These are phyloP conservation scores for Tricholoma bakamatsutake DNA, from an alignment of 768 basidiomycete species.

Conservation along the genomic window DNA sequence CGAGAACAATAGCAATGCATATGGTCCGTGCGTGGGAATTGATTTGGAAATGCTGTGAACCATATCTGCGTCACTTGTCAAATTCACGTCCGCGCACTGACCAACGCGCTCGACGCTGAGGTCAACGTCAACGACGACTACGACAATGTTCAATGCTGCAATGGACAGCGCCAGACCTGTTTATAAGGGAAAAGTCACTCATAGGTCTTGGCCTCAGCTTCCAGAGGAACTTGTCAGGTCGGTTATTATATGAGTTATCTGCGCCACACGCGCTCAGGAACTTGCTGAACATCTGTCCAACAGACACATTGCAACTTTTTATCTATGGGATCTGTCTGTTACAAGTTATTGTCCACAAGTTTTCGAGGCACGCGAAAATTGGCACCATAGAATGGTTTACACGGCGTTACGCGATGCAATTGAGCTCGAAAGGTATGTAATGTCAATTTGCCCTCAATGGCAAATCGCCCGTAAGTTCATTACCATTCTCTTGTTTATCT, in stretches of 20 bases:
- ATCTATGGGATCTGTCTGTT: slow-evolving; percentile 43
- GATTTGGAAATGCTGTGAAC: slow-evolving; percentile 20
- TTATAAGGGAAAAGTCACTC: slow-evolving; percentile 55
- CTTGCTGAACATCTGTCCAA: slow-evolving; percentile 3
- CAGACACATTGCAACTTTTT: slow-evolving; percentile 56
- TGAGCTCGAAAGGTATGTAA: slow-evolving; percentile 52
- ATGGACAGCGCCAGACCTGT: slow-evolving; percentile 22
- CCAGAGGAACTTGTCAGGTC: slow-evolving; percentile 59
- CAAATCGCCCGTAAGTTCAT: slow-evolving; percentile 46
- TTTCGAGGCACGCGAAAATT: slow-evolving; percentile 45
- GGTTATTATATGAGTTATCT: slow-evolving; percentile 16
- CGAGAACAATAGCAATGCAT: slow-evolving; percentile 7
- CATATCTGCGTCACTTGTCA: slow-evolving; percentile 29
- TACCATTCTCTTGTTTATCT: neutral
- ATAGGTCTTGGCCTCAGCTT: slow-evolving; percentile 56
- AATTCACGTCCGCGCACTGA: slow-evolving; percentile 34
- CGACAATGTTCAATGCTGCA: slow-evolving; percentile 11
- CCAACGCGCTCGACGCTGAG: slow-evolving; percentile 30
- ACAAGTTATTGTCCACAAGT: slow-evolving; percentile 41
- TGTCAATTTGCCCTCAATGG: slow-evolving; percentile 61
- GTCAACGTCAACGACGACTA: slow-evolving; percentile 13
- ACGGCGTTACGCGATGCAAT: slow-evolving; percentile 55
- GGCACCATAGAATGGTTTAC: slow-evolving; percentile 61
- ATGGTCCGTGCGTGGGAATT: slow-evolving; percentile 41
- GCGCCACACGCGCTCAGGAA: slow-evolving; percentile 29